Base-by-base conservation (phyloP, 202 grass and related monocot genomes). In the Bolboschoenoplectus hybrid region DNA sequence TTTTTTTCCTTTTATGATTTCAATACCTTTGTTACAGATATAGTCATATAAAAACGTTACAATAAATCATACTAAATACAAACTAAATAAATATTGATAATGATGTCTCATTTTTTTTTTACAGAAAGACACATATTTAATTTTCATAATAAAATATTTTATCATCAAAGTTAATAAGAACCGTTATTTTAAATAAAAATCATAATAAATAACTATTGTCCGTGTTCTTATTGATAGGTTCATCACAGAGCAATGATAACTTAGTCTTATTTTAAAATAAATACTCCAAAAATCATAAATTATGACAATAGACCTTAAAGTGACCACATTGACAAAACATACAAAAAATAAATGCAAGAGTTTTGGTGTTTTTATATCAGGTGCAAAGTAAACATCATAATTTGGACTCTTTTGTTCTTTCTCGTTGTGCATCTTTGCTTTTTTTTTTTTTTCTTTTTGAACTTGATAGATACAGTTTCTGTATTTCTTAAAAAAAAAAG, bases 401-500 rank as follows among this genome's bases (percentile, higher is more conserved):
- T 26, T 26, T 26, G 26, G 5, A 70, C 40, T 45, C 67, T 10
- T 44, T 17, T 70, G 67, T 70, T 13, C 14, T 44, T 70, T 70
- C 40, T 70, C 43, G 40, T 66, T 43, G 36, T 64, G 16, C 80
- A 63, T 61, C 52, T 61, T 43, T 80, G 51, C 46, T 41, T 40
- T 40, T 45, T 11, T 3, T 26, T 26, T 26, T 26, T 26, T 26
- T 26, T 26, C 26, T 26, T 63, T 82, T 66, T 82, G 38, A 43
- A 66, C 44, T 82, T 65, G 58, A 82, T 49, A 66, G 70, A 17
- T 74, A 51, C 45, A 74, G 67, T 44, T 44, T 45, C 16, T 70
- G 39, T 70, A 45, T 17, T 70, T 43, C 6, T 3, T 14, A 56
- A 44, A 45, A 44, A 16, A 7, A 44, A 43, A 41, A 43, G 11